phyloP scores from a whole-genome alignment of 2,329 filamentous ascomycete genomes.

The Trichoderma breve region DNA sequence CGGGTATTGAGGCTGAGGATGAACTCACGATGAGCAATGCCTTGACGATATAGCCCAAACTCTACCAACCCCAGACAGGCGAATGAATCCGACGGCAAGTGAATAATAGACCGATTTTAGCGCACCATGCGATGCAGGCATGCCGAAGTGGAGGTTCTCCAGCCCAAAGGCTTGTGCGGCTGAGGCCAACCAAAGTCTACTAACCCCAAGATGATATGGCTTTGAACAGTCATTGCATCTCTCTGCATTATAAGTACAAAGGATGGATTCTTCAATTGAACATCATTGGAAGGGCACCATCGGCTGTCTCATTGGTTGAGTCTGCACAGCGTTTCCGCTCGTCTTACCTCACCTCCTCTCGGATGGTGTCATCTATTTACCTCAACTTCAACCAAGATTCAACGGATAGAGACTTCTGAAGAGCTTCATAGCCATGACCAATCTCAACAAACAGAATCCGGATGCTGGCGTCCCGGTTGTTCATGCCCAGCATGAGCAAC shows the following conservation, averaged over 20 bases:
- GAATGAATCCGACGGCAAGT: not conserved
- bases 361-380: not conserved
- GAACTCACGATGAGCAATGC: not conserved
- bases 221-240: not conserved
- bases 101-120: not conserved
- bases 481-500: not conserved
- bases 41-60: not conserved
- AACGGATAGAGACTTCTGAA: not conserved
- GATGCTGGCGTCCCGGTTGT: not conserved
- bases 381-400: not conserved
- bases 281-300: not conserved
- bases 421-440: not conserved
- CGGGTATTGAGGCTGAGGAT: not conserved
- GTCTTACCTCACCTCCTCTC: not conserved
- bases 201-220: not conserved
- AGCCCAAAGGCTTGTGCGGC: not conserved
- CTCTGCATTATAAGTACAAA: conserved; percentile 10
- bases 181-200: not conserved
- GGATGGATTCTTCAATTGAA: not conserved
- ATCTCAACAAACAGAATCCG: not conserved
- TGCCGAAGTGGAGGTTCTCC: conserved; percentile 1
- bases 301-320: not conserved
- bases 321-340: not conserved
- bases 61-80: not conserved
- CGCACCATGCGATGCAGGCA: not conserved